A percentile compares a stretch with the other conserved stretches of the same genome.
phyloP scores from a whole-genome alignment of 2,329 filamentous ascomycete genomes.

The Gremmenia infestans region DNA sequence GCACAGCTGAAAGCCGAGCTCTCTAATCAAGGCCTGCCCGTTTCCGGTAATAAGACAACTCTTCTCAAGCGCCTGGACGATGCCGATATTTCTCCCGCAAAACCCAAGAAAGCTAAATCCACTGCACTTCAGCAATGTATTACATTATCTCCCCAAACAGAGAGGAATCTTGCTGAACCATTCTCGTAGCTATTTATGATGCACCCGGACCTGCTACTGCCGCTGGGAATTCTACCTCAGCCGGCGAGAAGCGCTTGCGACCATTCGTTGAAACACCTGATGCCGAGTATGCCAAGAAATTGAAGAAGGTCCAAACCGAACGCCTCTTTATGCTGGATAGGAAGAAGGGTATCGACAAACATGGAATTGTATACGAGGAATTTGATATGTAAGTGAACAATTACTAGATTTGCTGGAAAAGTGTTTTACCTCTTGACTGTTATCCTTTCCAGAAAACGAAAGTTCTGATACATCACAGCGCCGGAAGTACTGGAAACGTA shows the following conservation, averaged over 20 bases:
- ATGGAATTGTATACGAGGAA: slow-evolving; percentile 8
- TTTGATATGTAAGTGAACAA: slow-evolving; percentile 9
- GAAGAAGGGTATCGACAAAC: slow-evolving; percentile 1
- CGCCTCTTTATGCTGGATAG: slow-evolving; percentile 22
- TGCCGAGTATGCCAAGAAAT: slow-evolving; percentile 14
- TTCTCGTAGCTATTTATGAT: not conserved
- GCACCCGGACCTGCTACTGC: not conserved
- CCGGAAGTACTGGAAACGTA: slow-evolving; percentile 20
- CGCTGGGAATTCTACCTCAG: not conserved
- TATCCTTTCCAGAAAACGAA: no score
- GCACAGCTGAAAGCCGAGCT: slow-evolving; percentile 69
- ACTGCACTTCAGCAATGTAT: not conserved
- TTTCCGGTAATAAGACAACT: slow-evolving; percentile 64
- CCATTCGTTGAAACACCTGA: slow-evolving; percentile 13
- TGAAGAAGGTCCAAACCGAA: slow-evolving; percentile 17
- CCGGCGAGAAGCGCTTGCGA: slow-evolving; percentile 9
- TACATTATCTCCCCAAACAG: not conserved
- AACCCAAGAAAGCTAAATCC: not conserved
- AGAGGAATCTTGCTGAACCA: not conserved
- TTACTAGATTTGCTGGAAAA: no score
- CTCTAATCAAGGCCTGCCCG: slow-evolving; percentile 59
- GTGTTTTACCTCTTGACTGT: no score
- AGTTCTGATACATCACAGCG: not conserved
- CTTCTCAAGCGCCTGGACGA: slow-evolving; percentile 59
- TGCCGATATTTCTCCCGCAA: not conserved